Evolutionary conservation across 768 basidiomycete species (phyloP).

Genomic region (Lactarius vividus): DNA sequence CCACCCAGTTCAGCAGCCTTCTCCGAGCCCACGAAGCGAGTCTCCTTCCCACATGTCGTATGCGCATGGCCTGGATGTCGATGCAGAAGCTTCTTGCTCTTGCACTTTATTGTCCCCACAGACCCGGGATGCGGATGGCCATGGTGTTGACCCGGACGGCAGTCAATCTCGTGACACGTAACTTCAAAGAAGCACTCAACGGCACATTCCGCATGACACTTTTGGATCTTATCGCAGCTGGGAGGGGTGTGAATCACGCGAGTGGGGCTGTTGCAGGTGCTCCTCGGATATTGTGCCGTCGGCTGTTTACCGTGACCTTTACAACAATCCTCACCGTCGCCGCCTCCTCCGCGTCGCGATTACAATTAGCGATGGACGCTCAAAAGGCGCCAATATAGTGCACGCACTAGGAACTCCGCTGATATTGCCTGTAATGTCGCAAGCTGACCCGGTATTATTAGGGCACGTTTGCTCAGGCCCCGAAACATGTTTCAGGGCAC

Average conservation of each 20-base stretch:
- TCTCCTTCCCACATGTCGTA: background rate
- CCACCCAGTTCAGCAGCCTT: conserved; percentile 12
- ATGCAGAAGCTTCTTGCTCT: background rate
- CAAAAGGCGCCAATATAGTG: background rate
- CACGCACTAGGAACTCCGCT: conserved; percentile 1
- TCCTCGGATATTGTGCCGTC: background rate
- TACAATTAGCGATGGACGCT: background rate
- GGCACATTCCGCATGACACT: background rate
- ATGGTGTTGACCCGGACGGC: background rate
- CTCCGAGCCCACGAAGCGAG: background rate
- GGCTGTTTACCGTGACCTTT: background rate
- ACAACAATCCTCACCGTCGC: background rate
- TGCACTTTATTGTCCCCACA: background rate
- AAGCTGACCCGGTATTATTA: background rate
- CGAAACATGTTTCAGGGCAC: background rate
- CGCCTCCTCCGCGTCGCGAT: background rate
- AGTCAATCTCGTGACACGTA: background rate
- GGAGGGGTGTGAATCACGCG: background rate
- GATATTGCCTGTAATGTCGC: background rate
- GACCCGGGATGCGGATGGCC: background rate
- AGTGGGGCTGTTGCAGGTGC: background rate
- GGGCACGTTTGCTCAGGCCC: background rate
- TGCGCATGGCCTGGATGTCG: background rate
- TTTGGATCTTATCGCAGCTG: background rate
- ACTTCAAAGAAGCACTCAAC: background rate